phyloP scores from a whole-genome alignment of 2,329 filamentous ascomycete species.

The Fusarium protoensiforme region DNA sequence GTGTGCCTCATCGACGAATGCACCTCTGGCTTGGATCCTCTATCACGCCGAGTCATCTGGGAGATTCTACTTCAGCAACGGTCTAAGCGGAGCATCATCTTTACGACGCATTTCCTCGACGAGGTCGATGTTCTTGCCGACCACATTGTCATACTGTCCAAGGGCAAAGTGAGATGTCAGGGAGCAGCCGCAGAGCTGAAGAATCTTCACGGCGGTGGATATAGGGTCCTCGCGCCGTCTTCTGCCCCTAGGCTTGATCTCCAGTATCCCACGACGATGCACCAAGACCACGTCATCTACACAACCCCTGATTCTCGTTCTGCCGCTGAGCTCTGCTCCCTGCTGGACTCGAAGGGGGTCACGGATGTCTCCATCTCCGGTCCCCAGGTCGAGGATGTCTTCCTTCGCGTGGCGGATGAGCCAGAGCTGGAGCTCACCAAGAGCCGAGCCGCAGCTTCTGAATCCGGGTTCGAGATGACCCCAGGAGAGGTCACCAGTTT shows the following conservation, averaged over 20 bases:
- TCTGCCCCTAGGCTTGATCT: constrained; percentile 43
- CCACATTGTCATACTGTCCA: constrained; percentile 73
- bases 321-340: constrained; percentile 42
- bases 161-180: constrained; percentile 69
- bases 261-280: constrained; percentile 56
- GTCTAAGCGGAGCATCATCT: constrained; percentile 69
- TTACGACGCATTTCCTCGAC: constrained; percentile 78
- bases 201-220: constrained; percentile 70
- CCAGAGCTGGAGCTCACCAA: constrained; percentile 7
- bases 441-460: not conserved
- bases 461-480: constrained; percentile 9
- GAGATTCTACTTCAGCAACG: constrained; percentile 74
- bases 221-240: constrained; percentile 62
- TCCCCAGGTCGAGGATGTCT: constrained; percentile 49
- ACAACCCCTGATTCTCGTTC: constrained; percentile 54
- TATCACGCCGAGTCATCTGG: constrained; percentile 76
- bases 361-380: constrained; percentile 46
- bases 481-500: constrained; percentile 23
- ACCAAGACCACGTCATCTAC: constrained; percentile 68
- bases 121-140: constrained; percentile 77
- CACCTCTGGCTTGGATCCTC: constrained; percentile 74
- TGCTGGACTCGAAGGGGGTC: constrained; percentile 62
- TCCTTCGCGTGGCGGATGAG: constrained; percentile 43
- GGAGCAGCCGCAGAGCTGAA: constrained; percentile 75
- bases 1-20: constrained; percentile 77